Percentiles rank a stretch among this genome's conserved stretches.
These are phyloP conservation scores for Chromosphaera perkinsii DNA, from an alignment of 208 protist species.

Conservation along the genomic window DNA sequence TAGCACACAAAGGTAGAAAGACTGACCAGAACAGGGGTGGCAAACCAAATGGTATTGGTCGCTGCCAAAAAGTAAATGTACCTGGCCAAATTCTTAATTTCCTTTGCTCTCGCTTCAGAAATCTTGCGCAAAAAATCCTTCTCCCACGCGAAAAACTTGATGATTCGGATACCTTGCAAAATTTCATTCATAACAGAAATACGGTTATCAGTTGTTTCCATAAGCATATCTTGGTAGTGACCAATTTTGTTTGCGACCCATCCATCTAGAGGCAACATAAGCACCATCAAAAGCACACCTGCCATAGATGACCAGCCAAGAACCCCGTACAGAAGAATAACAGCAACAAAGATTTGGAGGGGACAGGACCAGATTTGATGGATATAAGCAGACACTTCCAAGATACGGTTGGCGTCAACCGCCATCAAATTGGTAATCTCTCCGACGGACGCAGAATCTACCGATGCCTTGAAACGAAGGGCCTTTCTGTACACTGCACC, in stretches of 20 bases:
- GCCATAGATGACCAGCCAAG: constrained; percentile 64
- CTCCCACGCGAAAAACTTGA: constrained; percentile 83
- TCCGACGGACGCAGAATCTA: constrained; percentile 35
- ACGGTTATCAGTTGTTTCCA: constrained; percentile 67
- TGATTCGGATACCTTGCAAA: constrained; percentile 72
- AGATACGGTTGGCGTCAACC: constrained; percentile 41
- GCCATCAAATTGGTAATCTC: constrained; percentile 63
- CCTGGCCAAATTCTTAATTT: not conserved
- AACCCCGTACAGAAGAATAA: constrained; percentile 37
- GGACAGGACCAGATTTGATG: constrained; percentile 42
- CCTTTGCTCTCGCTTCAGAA: constrained; percentile 37
- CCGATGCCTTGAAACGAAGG: not conserved
- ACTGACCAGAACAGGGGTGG: constrained; percentile 52
- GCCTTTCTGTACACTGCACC: constrained; percentile 39
- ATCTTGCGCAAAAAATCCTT: constrained; percentile 52
- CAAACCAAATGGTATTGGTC: constrained; percentile 20
- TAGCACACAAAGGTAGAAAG: constrained; percentile 64
- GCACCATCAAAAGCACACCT: constrained; percentile 55
- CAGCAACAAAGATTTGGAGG: constrained; percentile 45
- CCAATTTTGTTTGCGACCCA: constrained; percentile 50
- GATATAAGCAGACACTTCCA: constrained; percentile 27
- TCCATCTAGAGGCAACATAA: constrained; percentile 60
- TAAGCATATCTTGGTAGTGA: constrained; percentile 22
- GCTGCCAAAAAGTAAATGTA: not conserved
- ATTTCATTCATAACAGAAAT: constrained; percentile 77